These are phyloP conservation scores for Pezicula radicicola DNA, from an alignment of 2,329 filamentous ascomycete genomes.

Conservation along the genomic window DNA sequence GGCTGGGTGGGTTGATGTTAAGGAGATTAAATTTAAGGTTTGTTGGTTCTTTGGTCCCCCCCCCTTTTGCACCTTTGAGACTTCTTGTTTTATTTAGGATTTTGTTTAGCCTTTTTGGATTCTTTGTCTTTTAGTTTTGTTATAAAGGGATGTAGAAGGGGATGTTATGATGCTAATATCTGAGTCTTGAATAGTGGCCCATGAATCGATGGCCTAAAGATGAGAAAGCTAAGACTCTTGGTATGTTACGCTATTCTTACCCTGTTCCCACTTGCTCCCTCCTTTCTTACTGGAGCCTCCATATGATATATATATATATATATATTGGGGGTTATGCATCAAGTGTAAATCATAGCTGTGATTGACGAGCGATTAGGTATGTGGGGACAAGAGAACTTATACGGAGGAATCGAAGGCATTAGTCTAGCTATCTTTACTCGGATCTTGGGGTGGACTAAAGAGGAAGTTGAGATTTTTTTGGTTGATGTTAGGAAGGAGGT, in stretches of 20 bases:
- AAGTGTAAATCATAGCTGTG: not conserved
- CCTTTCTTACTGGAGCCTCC: too few species aligned
- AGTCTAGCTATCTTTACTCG: conserved; percentile 18
- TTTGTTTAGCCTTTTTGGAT: too few species aligned
- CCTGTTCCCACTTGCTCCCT: not conserved
- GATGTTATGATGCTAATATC: too few species aligned
- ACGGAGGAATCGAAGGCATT: conserved; percentile 9
- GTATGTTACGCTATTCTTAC: conserved; percentile 2
- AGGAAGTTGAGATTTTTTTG: conserved; percentile 11
- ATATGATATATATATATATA: too few species aligned
- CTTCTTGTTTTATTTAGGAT: too few species aligned
- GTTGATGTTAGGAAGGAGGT: conserved; percentile 9
- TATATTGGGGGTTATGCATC: too few species aligned
- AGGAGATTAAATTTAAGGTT: conserved; percentile 39
- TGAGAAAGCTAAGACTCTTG: conserved; percentile 25
- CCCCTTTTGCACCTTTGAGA: too few species aligned
- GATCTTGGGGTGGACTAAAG: conserved; percentile 9
- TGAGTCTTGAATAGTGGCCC: conserved; percentile 32
- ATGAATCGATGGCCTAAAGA: conserved; percentile 49
- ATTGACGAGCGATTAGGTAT: conserved; percentile 3
- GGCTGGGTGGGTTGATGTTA: conserved; percentile 19
- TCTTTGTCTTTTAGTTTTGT: too few species aligned
- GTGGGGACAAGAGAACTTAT: conserved; percentile 14
- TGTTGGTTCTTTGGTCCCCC: too few species aligned
- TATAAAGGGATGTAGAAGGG: too few species aligned